These are phyloP conservation scores for Cadophora sp. DNA, from an alignment of 2,329 filamentous ascomycete genomes.

Conservation along the genomic window DNA sequence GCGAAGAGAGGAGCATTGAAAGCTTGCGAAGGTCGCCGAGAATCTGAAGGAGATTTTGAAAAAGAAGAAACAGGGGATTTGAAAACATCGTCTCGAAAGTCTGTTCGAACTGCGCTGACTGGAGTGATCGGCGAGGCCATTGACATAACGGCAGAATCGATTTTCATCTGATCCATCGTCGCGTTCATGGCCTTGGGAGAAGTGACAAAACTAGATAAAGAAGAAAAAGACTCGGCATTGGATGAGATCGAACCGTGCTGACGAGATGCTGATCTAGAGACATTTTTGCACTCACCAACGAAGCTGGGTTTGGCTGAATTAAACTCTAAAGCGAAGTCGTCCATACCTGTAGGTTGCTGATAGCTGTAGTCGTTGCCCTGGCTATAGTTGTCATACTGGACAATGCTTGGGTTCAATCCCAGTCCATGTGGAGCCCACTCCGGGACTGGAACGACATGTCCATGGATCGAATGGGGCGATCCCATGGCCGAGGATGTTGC, in stretches of 20 bases:
- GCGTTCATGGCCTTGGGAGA: conserved; percentile 38
- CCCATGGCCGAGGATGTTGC: conserved; percentile 45
- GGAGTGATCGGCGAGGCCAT: conserved; percentile 42
- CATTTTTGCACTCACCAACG: conserved; percentile 53
- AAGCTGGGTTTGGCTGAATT: conserved; percentile 50
- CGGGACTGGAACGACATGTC: conserved; percentile 38
- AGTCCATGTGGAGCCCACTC: conserved; percentile 44
- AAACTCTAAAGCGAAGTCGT: conserved; percentile 48
- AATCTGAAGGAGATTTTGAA: conserved; percentile 43
- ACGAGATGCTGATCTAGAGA: conserved; percentile 47
- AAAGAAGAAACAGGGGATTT: conserved; percentile 48
- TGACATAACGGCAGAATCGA: conserved; percentile 23
- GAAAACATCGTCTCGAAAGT: conserved; percentile 41
- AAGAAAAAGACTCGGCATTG: conserved; percentile 39
- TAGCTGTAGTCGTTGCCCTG: conserved; percentile 43
- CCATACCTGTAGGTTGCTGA: conserved; percentile 44
- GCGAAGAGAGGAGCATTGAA: conserved; percentile 35
- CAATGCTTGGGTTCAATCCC: conserved; percentile 44
- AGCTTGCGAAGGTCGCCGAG: conserved; percentile 39
- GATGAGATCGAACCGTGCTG: conserved; percentile 41
- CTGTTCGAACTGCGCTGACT: conserved; percentile 33
- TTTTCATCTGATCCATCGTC: conserved; percentile 21
- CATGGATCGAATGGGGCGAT: conserved; percentile 44
- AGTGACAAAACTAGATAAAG: conserved; percentile 39
- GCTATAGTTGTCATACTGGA: conserved; percentile 40